Conservation (phyloP, 2,329 filamentous ascomycete species). For the Talaromyces amestolkiae region DNA sequence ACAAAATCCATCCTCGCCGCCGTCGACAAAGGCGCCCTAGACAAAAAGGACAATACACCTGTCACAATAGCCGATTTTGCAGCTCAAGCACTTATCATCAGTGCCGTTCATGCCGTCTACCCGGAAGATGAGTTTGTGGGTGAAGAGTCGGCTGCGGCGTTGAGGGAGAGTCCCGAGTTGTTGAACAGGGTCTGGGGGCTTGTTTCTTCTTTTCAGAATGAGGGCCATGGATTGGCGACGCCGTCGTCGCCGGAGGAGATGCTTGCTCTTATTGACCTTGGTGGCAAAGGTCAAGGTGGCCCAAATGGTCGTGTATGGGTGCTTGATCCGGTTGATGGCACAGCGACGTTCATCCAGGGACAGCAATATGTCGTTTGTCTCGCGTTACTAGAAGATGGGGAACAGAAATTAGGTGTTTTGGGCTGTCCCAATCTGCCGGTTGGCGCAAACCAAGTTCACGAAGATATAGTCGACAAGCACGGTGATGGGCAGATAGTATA, state of each 20-base stretch:
- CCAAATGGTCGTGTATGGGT: constrained; percentile 55
- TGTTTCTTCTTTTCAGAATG: constrained; percentile 41
- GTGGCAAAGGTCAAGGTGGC: constrained; percentile 45
- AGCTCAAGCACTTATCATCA: constrained; percentile 61
- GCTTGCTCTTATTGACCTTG: constrained; percentile 61
- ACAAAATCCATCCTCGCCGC: constrained; percentile 55
- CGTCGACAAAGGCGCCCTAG: constrained; percentile 51
- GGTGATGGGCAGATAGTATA: constrained; percentile 52
- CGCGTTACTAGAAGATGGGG: constrained; percentile 57
- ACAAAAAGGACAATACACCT: constrained; percentile 59
- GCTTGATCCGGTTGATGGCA: constrained; percentile 65
- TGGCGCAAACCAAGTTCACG: constrained; percentile 25
- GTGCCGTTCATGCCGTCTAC: constrained; percentile 53
- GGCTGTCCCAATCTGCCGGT: constrained; percentile 55
- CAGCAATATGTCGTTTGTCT: constrained; percentile 64
- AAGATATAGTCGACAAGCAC: constrained; percentile 43
- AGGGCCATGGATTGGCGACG: constrained; percentile 34
- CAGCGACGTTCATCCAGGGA: constrained; percentile 59
- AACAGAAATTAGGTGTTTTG: constrained; percentile 58
- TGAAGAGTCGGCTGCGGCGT: constrained; percentile 57
- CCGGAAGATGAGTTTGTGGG: constrained; percentile 59
- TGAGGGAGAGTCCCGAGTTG: constrained; percentile 51
- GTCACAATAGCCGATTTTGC: constrained; percentile 65
- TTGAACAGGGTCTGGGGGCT: constrained; percentile 57
- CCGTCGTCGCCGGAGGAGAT: constrained; percentile 54